phyloP scores from a whole-genome alignment of 2,329 filamentous ascomycete species.

The Cladosporium sp. region DNA sequence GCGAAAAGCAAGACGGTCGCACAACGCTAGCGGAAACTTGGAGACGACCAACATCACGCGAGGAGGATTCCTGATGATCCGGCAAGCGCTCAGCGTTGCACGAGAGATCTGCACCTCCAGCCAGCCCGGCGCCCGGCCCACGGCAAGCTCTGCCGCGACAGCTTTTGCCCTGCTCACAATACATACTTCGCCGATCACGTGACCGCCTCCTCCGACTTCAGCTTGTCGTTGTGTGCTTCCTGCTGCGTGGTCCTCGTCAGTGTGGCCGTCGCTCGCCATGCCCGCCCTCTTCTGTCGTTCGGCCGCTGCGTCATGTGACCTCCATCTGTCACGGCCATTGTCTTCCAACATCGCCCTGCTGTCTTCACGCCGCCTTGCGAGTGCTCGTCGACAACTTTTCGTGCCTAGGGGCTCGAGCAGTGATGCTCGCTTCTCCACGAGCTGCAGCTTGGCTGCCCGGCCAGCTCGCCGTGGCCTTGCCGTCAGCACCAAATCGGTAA shows the following conservation, averaged over 20 bases:
- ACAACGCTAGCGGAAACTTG: not conserved
- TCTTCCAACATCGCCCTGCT: not conserved
- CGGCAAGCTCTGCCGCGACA: not conserved
- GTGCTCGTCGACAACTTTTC: not conserved
- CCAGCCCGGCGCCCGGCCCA: not conserved
- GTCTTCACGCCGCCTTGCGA: not conserved
- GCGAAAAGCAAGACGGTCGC: slow-evolving; percentile 1
- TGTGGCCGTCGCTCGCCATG: slow-evolving; percentile 4
- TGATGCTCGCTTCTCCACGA: not conserved
- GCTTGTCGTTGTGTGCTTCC: slow-evolving; percentile 1
- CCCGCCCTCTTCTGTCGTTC: slow-evolving; percentile 6
- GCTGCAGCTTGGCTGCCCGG: not conserved
- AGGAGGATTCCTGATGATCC: not conserved
- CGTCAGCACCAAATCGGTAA: not conserved
- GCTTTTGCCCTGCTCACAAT: not conserved
- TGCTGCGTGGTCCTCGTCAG: not conserved
- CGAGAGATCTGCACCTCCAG: not conserved
- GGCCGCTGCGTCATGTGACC: slow-evolving; percentile 9
- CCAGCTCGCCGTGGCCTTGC: not conserved
- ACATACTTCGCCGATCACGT: not conserved
- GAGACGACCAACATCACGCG: not conserved
- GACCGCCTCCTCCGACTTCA: not conserved
- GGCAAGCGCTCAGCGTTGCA: not conserved
- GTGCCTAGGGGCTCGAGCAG: not conserved
- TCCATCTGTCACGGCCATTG: not conserved